Conservation (phyloP, 345 rosid species). For the Eucalyptus tenuipes region DNA sequence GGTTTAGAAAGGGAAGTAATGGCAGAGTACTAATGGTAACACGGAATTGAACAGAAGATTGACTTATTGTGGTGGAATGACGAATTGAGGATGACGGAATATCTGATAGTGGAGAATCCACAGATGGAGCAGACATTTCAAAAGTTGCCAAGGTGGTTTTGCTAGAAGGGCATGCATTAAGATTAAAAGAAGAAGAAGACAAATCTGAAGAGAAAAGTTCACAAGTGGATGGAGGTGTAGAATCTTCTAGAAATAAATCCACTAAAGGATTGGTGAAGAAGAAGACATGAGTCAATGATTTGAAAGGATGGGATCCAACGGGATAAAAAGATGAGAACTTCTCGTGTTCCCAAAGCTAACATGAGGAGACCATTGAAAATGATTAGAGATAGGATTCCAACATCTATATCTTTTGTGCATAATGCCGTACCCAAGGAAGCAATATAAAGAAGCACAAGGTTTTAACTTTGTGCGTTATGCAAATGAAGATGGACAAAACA, state of each 20-base stretch:
- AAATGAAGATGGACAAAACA: not conserved
- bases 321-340: not conserved
- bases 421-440: not conserved
- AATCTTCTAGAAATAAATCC: not conserved
- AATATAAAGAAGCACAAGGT: not conserved
- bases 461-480: not conserved
- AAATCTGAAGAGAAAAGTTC: not conserved
- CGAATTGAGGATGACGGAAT: not conserved
- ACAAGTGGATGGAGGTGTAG: not conserved
- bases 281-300: not conserved
- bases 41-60: not conserved
- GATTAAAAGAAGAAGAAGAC: not conserved
- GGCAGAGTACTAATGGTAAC: not conserved
- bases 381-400: not conserved
- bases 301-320: not conserved
- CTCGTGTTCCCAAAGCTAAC: not conserved
- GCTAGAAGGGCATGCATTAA: not conserved
- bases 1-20: not conserved
- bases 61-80: not conserved
- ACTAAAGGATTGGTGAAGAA: not conserved
- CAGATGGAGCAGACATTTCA: not conserved
- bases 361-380: not conserved
- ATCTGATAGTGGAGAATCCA: not conserved
- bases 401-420: not conserved
- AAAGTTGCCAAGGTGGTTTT: not conserved